Percentiles rank a stretch among this genome's conserved stretches.
phyloP scores from a whole-genome alignment of 257 asterid genomes.

The Nicotiana tabacum region DNA sequence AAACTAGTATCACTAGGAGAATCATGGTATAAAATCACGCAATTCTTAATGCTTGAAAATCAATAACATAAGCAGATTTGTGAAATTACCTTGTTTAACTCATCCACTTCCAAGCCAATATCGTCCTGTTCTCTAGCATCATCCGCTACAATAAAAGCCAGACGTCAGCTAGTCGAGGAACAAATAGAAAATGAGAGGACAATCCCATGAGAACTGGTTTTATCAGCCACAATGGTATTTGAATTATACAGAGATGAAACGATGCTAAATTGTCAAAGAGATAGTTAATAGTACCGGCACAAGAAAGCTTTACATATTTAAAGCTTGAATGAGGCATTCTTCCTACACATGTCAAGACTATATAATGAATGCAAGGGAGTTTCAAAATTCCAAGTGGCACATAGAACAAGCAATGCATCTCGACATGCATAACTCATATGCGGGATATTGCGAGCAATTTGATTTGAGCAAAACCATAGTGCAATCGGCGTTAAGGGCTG shows the following conservation, averaged over 20 bases:
- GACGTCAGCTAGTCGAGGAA: not conserved
- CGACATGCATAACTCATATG: not conserved
- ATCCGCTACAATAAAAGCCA: constrained; percentile 34
- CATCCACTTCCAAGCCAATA: constrained; percentile 17
- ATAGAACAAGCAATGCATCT: not conserved
- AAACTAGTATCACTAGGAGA: not conserved
- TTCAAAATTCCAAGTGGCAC: not conserved
- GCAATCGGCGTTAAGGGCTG: not conserved
- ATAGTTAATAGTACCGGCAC: not conserved
- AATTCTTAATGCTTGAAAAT: not conserved
- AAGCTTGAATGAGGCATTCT: not conserved
- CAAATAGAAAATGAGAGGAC: not conserved
- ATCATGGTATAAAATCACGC: not conserved
- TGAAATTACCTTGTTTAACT: constrained; percentile 27
- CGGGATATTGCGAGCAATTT: no score
- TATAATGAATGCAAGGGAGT: not conserved
- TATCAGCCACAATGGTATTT: not conserved
- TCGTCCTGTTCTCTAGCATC: constrained; percentile 26
- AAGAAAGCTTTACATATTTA: constrained; percentile 1
- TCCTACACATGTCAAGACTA: not conserved
- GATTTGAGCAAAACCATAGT: no score
- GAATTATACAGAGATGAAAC: not conserved
- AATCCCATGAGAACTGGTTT: not conserved
- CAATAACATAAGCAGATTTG: not conserved
- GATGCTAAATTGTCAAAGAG: not conserved